phyloP scores from a whole-genome alignment of 345 rosid species.

The Toxicodendron radicans region DNA sequence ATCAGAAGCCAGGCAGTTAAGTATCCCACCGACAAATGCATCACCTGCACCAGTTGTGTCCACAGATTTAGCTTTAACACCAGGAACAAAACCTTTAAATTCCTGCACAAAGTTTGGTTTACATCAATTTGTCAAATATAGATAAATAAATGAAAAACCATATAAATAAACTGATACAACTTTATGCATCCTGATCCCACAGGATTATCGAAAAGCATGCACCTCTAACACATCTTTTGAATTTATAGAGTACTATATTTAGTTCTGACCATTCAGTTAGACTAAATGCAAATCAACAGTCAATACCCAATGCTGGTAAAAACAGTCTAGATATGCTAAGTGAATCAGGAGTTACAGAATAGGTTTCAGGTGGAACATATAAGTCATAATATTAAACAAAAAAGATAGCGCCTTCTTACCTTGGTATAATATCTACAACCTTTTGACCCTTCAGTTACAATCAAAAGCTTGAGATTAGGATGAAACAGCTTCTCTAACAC shows the following conservation, averaged over 20 bases:
- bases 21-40: conserved; percentile 73
- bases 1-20: conserved; percentile 61
- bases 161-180: not conserved
- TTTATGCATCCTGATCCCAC: not conserved
- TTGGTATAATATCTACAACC: conserved; percentile 96
- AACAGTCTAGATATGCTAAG: not conserved
- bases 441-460: conserved; percentile 85
- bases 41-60: conserved; percentile 94
- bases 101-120: conserved; percentile 36
- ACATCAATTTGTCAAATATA: not conserved
- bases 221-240: not conserved
- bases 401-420: conserved; percentile 36
- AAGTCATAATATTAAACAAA: not conserved
- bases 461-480: conserved; percentile 78
- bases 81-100: conserved; percentile 68
- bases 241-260: not conserved
- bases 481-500: conserved; percentile 70
- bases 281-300: not conserved
- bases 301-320: not conserved
- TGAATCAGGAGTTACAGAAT: not conserved
- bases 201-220: not conserved
- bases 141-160: not conserved
- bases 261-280: not conserved
- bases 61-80: conserved; percentile 62
- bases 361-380: not conserved